Evolutionary conservation across 805 yeast genomes (phyloP).

Genomic region (Saturnispora galanensis): DNA sequence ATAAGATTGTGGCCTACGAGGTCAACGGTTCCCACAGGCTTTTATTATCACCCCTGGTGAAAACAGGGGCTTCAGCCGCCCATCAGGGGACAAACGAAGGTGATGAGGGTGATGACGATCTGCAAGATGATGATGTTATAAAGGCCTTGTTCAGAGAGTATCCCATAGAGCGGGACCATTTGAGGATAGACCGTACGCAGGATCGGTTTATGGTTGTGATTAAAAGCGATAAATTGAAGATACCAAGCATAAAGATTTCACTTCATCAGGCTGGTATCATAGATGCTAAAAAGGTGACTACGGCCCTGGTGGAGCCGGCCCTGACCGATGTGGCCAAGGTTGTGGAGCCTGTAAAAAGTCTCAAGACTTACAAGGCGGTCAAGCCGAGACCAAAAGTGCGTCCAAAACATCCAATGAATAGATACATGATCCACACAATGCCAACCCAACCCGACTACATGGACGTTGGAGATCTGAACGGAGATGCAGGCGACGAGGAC

Average conservation of each 20-base stretch:
- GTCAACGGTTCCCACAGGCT: slow-evolving; percentile 4
- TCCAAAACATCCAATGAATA: slow-evolving; percentile 9
- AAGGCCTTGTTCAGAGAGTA: slow-evolving; percentile 2
- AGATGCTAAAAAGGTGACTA: too few relatives aligned
- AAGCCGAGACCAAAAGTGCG: slow-evolving; percentile 6
- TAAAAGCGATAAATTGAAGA: slow-evolving; percentile 1
- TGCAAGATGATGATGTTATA: slow-evolving; percentile 3
- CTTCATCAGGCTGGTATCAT: too few relatives aligned
- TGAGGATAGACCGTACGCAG: not conserved
- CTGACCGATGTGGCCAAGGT: too few relatives aligned
- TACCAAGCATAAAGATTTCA: too few relatives aligned
- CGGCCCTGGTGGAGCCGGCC: too few relatives aligned
- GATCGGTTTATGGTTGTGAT: slow-evolving; percentile 1
- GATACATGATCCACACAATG: slow-evolving; percentile 12
- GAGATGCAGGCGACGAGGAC: slow-evolving; percentile 22
- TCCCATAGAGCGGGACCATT: not conserved
- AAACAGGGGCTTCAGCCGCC: not conserved
- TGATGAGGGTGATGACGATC: slow-evolving; percentile 1
- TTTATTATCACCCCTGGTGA: not conserved
- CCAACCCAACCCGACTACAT: slow-evolving; percentile 20
- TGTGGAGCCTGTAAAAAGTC: too few relatives aligned
- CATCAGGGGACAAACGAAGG: not conserved
- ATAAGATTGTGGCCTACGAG: slow-evolving; percentile 3
- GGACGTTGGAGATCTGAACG: slow-evolving; percentile 8
- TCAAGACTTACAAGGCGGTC: not conserved